These are phyloP conservation scores for Apiotrichum sp. DNA, from an alignment of 1,284 basidiomycete species.

Conservation along the genomic window DNA sequence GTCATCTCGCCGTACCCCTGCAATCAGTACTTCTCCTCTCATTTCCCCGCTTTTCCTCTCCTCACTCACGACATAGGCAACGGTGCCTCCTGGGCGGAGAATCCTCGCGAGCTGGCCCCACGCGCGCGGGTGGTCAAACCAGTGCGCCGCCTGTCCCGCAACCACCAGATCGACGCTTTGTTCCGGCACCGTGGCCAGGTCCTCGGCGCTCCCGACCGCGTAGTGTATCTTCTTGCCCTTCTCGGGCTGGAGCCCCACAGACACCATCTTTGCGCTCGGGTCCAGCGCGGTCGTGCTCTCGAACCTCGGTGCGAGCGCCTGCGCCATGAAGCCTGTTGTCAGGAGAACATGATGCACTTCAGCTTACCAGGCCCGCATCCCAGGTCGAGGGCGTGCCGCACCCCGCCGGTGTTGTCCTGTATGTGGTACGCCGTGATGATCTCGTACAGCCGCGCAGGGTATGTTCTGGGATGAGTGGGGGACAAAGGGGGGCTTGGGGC, in stretches of 20 bases:
- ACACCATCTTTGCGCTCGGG: conserved; percentile 67
- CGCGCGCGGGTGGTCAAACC: conserved; percentile 69
- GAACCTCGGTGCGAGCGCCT: conserved; percentile 57
- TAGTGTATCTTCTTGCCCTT: conserved; percentile 48
- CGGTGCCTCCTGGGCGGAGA: conserved; percentile 61
- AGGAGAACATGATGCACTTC: neutral
- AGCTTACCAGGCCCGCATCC: conserved; percentile 71
- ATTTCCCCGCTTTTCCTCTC: neutral
- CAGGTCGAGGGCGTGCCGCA: conserved; percentile 54
- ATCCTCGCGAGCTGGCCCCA: conserved; percentile 66
- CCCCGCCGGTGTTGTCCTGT: neutral
- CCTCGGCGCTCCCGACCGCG: conserved; percentile 38
- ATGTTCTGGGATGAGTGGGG: conserved; percentile 20
- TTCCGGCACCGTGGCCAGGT: conserved; percentile 36
- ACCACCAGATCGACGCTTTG: conserved; percentile 66
- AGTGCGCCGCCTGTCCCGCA: conserved; percentile 75
- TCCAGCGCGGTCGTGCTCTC: conserved; percentile 63
- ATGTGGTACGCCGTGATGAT: conserved; percentile 27
- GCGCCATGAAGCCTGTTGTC: conserved; percentile 54
- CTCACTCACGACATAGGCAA: conserved; percentile 64
- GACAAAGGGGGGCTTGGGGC: neutral
- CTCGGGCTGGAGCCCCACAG: conserved; percentile 50
- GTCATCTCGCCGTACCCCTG: conserved; percentile 75
- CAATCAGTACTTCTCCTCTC: neutral
- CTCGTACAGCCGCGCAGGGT: conserved; percentile 26